Evolutionary conservation across 257 asterid genomes (phyloP), one percentile per base, ranked within the genome.

Genomic region (Lantana camara): DNA sequence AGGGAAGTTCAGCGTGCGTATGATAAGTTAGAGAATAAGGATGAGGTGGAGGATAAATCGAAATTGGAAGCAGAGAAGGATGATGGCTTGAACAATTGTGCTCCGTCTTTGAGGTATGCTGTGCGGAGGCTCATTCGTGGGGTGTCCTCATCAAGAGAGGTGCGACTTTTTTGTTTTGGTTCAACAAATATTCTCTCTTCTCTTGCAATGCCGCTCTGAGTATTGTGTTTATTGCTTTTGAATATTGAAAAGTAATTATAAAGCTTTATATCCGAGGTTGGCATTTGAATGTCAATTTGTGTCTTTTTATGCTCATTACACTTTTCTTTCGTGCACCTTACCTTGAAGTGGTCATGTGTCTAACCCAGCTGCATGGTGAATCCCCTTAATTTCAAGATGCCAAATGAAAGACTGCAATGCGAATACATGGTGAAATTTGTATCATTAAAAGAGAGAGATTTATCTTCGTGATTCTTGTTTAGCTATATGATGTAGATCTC

Each of bases 141-240:
- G 1, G 91, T 94, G 63, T 90, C 96, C 61, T 94, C 99, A 3
- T 86, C 99, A 0, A 88, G 96, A 79, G 98, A 94, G 99, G 98
- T 90, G 57, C 14, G 65, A 0, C 35, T 70, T n/a, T 12, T 63
- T 35, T 46, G 47, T 34, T 45, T 54, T 24, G 15, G 9, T 59
- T 44, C 16, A 9, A 10, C 10, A 13, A 15, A 1, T 22, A 38
- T 45, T 19, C 9, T 60, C 62, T 48, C 22, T 9, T 30, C 34
- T 38, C 8, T 13, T 29, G 38, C 44, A 46, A 19, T 57, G 15
- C 47, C 48, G 34, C 48, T 40, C 54, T 57, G 29, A 21, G 15
- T 47, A 44, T 22, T 41, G 19, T 60, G 48, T 41, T 53, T 44
- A 49, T 71, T 17, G 38, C 34, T 16, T 53, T 40, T 38, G 19